Percentiles rank a stretch among this genome's conserved stretches.
Evolutionary conservation across 2,329 filamentous ascomycete species (phyloP).

Genomic region (Plectosphaerella sp.): DNA sequence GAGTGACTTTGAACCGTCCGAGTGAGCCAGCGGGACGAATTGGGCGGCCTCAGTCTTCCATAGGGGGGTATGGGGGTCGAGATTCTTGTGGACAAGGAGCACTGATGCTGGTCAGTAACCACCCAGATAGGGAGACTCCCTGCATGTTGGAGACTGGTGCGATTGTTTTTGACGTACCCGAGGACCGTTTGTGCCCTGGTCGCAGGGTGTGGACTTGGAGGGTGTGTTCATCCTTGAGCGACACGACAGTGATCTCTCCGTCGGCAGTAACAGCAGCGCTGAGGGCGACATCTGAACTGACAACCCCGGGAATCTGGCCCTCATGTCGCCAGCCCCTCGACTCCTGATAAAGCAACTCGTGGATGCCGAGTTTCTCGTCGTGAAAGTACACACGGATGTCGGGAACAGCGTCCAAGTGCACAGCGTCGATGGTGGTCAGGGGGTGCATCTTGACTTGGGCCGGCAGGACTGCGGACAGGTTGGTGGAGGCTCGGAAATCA

Average conservation of each 20-base stretch:
- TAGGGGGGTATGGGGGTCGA: neutral
- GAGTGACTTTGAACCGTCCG: slow-evolving; percentile 21
- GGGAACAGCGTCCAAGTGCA: slow-evolving; percentile 22
- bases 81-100: slow-evolving; percentile 8
- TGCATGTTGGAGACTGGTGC: no score
- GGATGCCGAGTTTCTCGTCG: slow-evolving; percentile 23
- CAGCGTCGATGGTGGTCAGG: slow-evolving; percentile 22
- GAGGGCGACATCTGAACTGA: slow-evolving; percentile 20
- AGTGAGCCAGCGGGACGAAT: slow-evolving; percentile 25
- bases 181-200: slow-evolving; percentile 22
- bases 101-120: slow-evolving; percentile 6
- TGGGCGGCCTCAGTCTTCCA: slow-evolving; percentile 1
- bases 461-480: slow-evolving; percentile 17
- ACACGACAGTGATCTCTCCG: slow-evolving; percentile 28
- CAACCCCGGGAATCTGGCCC: slow-evolving; percentile 25
- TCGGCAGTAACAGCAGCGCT: slow-evolving; percentile 19
- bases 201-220: slow-evolving; percentile 24
- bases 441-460: slow-evolving; percentile 17
- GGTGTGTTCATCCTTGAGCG: slow-evolving; percentile 23
- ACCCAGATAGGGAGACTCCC: no score
- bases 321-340: slow-evolving; percentile 21
- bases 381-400: slow-evolving; percentile 35
- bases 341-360: slow-evolving; percentile 23
- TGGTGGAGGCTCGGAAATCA: slow-evolving; percentile 20
- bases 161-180: slow-evolving; percentile 17